These are phyloP conservation scores for Nitzschia sp. DNA, from an alignment of 108 stramenopile genomes.

Conservation along the genomic window DNA sequence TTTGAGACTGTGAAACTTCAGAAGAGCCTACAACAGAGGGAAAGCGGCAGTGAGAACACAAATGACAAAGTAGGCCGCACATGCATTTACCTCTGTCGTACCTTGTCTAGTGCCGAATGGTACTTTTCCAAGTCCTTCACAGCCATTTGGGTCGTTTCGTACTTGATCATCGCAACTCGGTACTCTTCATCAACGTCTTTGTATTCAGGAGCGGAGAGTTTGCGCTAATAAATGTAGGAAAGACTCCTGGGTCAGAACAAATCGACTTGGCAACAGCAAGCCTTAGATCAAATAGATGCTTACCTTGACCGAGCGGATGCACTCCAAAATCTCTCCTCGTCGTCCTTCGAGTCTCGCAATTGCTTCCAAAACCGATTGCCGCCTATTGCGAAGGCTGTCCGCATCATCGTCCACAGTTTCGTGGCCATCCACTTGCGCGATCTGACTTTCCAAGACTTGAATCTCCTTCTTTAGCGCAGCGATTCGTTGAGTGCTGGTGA, in stretches of 20 bases:
- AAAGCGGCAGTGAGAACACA: not conserved
- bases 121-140: conserved; percentile 93
- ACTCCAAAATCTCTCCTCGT: conserved; percentile 59
- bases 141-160: conserved; percentile 91
- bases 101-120: conserved; percentile 85
- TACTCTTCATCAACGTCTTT: conserved; percentile 88
- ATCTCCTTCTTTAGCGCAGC: conserved; percentile 41
- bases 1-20: conserved; percentile 91
- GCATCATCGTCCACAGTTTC: conserved; percentile 43
- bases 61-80: not conserved
- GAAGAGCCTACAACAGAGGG: conserved; percentile 50
- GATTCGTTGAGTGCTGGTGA: conserved; percentile 31
- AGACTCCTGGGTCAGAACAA: not conserved
- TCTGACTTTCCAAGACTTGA: conserved; percentile 35
- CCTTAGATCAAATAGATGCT: conserved; percentile 7
- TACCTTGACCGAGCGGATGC: conserved; percentile 62
- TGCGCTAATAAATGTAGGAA: conserved; percentile 43
- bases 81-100: no score
- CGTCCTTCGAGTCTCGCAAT: conserved; percentile 60
- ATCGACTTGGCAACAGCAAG: not conserved
- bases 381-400: conserved; percentile 29
- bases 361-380: conserved; percentile 28
- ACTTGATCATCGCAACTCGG: conserved; percentile 79
- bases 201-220: conserved; percentile 73
- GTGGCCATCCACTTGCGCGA: conserved; percentile 43